phyloP scores from a whole-genome alignment of 495 filamentous ascomycete genomes.

The Hyaloscypha bicolor region DNA sequence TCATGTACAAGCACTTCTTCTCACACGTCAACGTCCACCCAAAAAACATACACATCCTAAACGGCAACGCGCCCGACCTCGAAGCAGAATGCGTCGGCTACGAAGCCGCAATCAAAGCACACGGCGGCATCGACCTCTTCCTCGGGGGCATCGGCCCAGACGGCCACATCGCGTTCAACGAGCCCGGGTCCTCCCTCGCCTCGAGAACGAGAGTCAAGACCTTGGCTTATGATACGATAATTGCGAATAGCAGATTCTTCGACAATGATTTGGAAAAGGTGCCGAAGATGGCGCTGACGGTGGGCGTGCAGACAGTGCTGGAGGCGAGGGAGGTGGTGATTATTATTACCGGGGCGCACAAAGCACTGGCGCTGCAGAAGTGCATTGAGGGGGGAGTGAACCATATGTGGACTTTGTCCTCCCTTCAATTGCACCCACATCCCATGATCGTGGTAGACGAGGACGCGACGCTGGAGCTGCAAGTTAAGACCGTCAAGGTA shows the following conservation, averaged over 20 bases:
- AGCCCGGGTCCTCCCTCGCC: slow-evolving; percentile 78
- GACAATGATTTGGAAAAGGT: slow-evolving; percentile 70
- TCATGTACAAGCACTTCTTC: slow-evolving; percentile 93
- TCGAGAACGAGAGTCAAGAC: slow-evolving; percentile 85
- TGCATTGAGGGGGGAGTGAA: slow-evolving; percentile 83
- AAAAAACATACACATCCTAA: slow-evolving; percentile 81
- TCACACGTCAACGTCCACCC: slow-evolving; percentile 82
- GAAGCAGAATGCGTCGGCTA: slow-evolving; percentile 78
- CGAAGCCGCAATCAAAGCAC: slow-evolving; percentile 74
- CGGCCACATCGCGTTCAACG: slow-evolving; percentile 89
- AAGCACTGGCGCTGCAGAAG: slow-evolving; percentile 77
- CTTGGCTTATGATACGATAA: slow-evolving; percentile 81
- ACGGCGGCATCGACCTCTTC: slow-evolving; percentile 83
- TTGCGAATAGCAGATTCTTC: slow-evolving; percentile 86
- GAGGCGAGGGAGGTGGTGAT: slow-evolving; percentile 82
- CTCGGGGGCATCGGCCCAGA: slow-evolving; percentile 84
- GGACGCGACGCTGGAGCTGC: slow-evolving; percentile 79
- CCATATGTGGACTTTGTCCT: slow-evolving; percentile 88
- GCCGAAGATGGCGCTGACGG: slow-evolving; percentile 81
- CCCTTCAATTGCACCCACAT: slow-evolving; percentile 77
- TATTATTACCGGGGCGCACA: slow-evolving; percentile 79
- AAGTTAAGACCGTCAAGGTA: slow-evolving; percentile 85
- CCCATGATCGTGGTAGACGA: slow-evolving; percentile 83
- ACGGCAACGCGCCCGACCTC: slow-evolving; percentile 76
- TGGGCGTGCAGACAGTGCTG: slow-evolving; percentile 85